Evolutionary conservation across 257 asterid species (phyloP).

Genomic region (Coffea canephora): DNA sequence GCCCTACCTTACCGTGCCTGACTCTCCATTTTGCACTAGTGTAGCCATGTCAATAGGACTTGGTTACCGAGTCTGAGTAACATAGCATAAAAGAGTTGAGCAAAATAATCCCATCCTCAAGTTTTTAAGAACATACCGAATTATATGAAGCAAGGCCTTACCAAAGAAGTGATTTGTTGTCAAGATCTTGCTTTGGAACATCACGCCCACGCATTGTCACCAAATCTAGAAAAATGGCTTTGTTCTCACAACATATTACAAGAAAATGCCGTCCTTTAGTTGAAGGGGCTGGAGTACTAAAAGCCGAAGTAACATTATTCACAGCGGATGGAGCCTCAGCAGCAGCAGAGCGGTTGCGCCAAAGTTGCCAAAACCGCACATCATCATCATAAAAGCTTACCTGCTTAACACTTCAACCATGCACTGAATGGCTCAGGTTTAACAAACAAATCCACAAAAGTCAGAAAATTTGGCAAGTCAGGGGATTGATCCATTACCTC

Average conservation of each 20-base stretch:
- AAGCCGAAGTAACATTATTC: constrained; percentile 68
- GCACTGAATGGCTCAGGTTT: constrained; percentile 35
- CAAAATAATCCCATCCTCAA: not conserved
- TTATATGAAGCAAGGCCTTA: constrained; percentile 33
- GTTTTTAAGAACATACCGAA: not conserved
- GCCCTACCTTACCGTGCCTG: too few relatives aligned
- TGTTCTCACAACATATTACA: constrained; percentile 94
- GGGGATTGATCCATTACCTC: constrained; percentile 53
- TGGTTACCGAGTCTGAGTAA: too few relatives aligned
- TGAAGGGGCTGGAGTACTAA: constrained; percentile 86
- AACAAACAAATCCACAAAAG: constrained; percentile 3
- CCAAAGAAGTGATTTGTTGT: constrained; percentile 91
- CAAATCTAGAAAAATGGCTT: constrained; percentile 92
- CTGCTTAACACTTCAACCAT: constrained; percentile 89
- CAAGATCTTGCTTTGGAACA: constrained; percentile 97
- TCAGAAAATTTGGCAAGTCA: not conserved
- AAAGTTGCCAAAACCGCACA: constrained; percentile 90
- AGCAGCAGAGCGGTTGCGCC: constrained; percentile 87
- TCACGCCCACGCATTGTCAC: constrained; percentile 99
- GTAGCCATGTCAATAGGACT: too few relatives aligned
- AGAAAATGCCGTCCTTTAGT: constrained; percentile 98
- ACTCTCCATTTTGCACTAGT: too few relatives aligned
- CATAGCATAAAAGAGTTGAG: not conserved
- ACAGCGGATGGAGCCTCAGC: constrained; percentile 93
- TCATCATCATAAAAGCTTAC: constrained; percentile 97